Evolutionary conservation across 208 protist species (phyloP).

Genomic region (Acanthamoeba healyi): DNA sequence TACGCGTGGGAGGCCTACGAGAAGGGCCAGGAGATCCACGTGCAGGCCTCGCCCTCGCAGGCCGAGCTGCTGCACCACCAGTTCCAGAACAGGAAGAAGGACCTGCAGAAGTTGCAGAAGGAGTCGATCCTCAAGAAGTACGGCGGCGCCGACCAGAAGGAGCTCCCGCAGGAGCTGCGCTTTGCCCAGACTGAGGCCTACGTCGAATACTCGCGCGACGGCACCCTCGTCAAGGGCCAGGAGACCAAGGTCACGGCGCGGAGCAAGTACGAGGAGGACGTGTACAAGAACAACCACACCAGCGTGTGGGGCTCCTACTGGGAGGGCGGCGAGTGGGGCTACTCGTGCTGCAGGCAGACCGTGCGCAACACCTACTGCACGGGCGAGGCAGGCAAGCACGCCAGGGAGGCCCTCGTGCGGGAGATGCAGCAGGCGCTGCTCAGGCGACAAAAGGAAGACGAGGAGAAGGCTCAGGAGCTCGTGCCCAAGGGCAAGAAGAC

Average conservation of each 20-base stretch:
- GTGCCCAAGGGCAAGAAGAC: constrained; percentile 69
- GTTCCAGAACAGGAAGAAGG: constrained; percentile 88
- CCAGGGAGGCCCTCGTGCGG: constrained; percentile 30
- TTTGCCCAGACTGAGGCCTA: constrained; percentile 93
- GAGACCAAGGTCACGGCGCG: constrained; percentile 77
- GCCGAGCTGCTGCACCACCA: constrained; percentile 87
- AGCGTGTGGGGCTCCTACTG: constrained; percentile 91
- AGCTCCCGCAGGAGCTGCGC: constrained; percentile 80
- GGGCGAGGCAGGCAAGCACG: constrained; percentile 85
- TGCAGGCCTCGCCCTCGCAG: constrained; percentile 90
- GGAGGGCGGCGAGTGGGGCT: constrained; percentile 92
- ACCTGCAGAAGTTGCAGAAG: constrained; percentile 80
- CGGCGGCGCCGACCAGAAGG: constrained; percentile 91
- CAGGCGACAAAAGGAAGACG: constrained; percentile 50
- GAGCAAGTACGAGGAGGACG: constrained; percentile 92
- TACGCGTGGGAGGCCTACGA: constrained; percentile 90
- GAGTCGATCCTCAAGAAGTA: constrained; percentile 89
- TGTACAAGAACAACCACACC: constrained; percentile 89
- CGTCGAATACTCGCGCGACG: constrained; percentile 91
- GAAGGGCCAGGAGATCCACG: constrained; percentile 86
- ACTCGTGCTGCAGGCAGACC: constrained; percentile 89
- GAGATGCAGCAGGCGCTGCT: constrained; percentile 55
- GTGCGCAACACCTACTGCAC: constrained; percentile 90
- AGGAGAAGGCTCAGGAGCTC: constrained; percentile 43
- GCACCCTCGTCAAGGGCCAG: constrained; percentile 89